Evolutionary conservation across 257 asterid genomes (phyloP).

Genomic region (Solanum chiquidenum): DNA sequence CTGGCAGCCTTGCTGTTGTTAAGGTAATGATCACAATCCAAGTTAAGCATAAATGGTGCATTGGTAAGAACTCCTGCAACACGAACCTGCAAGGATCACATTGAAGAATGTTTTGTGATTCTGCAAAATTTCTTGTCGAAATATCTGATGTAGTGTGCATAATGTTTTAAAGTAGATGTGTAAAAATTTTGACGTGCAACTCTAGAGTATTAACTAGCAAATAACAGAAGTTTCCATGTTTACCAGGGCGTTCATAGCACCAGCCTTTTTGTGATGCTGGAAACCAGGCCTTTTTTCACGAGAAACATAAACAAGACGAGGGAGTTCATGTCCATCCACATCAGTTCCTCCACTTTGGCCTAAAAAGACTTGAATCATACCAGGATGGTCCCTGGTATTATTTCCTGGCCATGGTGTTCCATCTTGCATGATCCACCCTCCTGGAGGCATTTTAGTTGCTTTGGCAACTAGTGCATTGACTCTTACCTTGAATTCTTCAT

Average conservation of each 20-base stretch:
- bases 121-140: not conserved
- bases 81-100: slow-evolving; percentile 53
- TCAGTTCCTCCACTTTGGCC: slow-evolving; percentile 95
- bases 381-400: slow-evolving; percentile 95
- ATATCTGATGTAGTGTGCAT: not conserved
- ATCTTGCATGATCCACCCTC: slow-evolving; percentile 98
- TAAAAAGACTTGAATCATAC: slow-evolving; percentile 96
- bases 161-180: not conserved
- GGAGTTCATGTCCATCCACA: slow-evolving; percentile 85
- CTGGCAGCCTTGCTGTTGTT: slow-evolving; percentile 95
- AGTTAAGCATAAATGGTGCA: slow-evolving; percentile 98
- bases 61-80: slow-evolving; percentile 94
- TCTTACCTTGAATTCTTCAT: slow-evolving; percentile 88
- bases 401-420: slow-evolving; percentile 99
- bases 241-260: slow-evolving; percentile 98
- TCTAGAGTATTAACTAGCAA: not conserved
- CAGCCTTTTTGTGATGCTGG: slow-evolving; percentile 96
- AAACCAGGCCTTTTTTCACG: slow-evolving; percentile 99
- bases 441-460: slow-evolving; percentile 82
- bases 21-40: slow-evolving; percentile 93
- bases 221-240: slow-evolving; percentile 7
- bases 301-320: slow-evolving; percentile 92
- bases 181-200: not conserved
- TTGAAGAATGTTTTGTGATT: not conserved
- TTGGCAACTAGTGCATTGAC: slow-evolving; percentile 90